phyloP scores from a whole-genome alignment of 306 rosid species.

The Vigna mungo region DNA sequence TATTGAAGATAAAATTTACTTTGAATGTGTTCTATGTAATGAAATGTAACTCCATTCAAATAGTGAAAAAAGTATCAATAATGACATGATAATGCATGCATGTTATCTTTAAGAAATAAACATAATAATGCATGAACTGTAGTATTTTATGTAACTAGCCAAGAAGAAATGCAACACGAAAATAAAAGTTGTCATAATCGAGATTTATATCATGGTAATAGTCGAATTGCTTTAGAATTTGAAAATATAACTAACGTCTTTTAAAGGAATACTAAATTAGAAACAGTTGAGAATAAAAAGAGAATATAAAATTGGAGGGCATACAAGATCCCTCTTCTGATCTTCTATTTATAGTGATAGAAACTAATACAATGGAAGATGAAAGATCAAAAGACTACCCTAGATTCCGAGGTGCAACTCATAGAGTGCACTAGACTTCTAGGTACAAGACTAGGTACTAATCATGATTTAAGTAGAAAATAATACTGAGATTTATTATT shows the following conservation, averaged over 20 bases:
- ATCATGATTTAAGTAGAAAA: too few species aligned
- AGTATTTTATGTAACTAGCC: neutral
- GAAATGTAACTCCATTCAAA: conserved; percentile 19
- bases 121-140: conserved; percentile 25
- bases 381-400: too few species aligned
- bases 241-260: neutral
- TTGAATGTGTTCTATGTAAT: conserved; percentile 8
- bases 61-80: conserved; percentile 1
- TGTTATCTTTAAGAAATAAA: too few species aligned
- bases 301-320: too few species aligned
- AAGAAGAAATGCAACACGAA: conserved; percentile 10
- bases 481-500: too few species aligned
- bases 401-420: too few species aligned
- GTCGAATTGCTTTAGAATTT: conserved; percentile 9
- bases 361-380: too few species aligned
- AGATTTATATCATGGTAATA: conserved; percentile 22
- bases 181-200: conserved; percentile 3
- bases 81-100: conserved; percentile 24
- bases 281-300: too few species aligned
- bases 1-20: conserved; percentile 25
- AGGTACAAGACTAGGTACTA: too few species aligned
- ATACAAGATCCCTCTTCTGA: too few species aligned
- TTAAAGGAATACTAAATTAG: neutral
- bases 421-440: too few species aligned
- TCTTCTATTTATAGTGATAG: too few species aligned